phyloP scores from a whole-genome alignment of 257 asterid species.

The Solanum chmielewskii region DNA sequence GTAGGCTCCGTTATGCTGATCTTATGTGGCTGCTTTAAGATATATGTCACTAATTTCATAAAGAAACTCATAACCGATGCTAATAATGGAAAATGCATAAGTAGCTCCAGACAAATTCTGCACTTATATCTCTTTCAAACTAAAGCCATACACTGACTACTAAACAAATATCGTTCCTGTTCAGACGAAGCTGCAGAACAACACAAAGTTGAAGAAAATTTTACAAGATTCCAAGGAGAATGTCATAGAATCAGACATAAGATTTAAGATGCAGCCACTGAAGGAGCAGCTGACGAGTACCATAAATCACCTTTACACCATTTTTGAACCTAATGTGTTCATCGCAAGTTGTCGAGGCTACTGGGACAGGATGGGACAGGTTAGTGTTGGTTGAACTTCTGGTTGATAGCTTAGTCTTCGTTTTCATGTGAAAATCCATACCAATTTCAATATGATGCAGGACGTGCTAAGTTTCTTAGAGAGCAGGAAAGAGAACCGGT shows the following conservation, averaged over 20 bases:
- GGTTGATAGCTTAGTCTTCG: not conserved
- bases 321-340: constrained; percentile 30
- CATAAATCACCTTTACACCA: constrained; percentile 30
- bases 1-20: not conserved
- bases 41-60: not conserved
- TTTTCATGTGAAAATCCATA: not conserved
- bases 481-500: constrained; percentile 39
- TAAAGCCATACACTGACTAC: not conserved
- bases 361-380: constrained; percentile 53
- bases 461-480: constrained; percentile 39
- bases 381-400: not conserved
- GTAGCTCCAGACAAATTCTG: not conserved
- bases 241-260: constrained; percentile 30
- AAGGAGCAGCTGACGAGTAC: constrained; percentile 30
- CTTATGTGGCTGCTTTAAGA: not conserved
- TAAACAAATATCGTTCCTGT: not conserved
- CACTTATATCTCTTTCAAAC: not conserved
- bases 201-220: constrained; percentile 38
- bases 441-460: constrained; percentile 1
- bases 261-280: constrained; percentile 34
- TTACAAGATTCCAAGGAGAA: constrained; percentile 36
- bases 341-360: constrained; percentile 38
- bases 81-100: not conserved
- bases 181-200: constrained; percentile 33
- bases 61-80: not conserved